Percentiles rank a stretch among this genome's conserved stretches.
Evolutionary conservation across 2,329 filamentous ascomycete species (phyloP).

Genomic region (Fusarium nematophilum): DNA sequence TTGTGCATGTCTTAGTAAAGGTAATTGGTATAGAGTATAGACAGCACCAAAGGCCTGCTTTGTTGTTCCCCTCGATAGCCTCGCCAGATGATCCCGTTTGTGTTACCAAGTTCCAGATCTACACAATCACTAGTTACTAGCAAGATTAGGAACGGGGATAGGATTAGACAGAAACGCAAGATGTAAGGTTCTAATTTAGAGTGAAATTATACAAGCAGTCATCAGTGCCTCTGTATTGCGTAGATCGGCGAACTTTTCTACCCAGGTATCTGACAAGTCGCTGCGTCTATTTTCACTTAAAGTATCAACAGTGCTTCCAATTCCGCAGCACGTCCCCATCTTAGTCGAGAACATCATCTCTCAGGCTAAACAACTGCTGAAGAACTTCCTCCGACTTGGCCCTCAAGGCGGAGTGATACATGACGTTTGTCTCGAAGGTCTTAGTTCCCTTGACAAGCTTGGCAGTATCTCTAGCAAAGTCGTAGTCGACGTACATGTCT

Average conservation of each 20-base stretch:
- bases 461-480: conserved; percentile 79
- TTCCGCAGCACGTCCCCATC: background rate
- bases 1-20: too few relatives aligned
- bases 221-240: background rate
- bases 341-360: conserved; percentile 74
- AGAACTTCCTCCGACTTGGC: conserved; percentile 81
- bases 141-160: too few relatives aligned
- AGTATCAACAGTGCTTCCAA: background rate
- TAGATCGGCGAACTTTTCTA: conserved; percentile 1
- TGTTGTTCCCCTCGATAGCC: too few relatives aligned
- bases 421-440: conserved; percentile 84
- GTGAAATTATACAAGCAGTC: background rate
- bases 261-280: conserved; percentile 8
- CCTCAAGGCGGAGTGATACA: conserved; percentile 88
- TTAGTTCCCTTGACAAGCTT: conserved; percentile 79
- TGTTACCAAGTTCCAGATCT: too few relatives aligned
- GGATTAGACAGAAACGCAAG: too few relatives aligned
- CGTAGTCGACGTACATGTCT: conserved; percentile 92
- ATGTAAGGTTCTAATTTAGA: too few relatives aligned
- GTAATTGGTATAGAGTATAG: too few relatives aligned
- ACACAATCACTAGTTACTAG: too few relatives aligned
- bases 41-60: too few relatives aligned
- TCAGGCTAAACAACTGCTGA: conserved; percentile 78
- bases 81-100: too few relatives aligned
- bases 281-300: background rate